phyloP scores from a whole-genome alignment of 108 stramenopile species.

The Cyclotella choctawhatcheeana region DNA sequence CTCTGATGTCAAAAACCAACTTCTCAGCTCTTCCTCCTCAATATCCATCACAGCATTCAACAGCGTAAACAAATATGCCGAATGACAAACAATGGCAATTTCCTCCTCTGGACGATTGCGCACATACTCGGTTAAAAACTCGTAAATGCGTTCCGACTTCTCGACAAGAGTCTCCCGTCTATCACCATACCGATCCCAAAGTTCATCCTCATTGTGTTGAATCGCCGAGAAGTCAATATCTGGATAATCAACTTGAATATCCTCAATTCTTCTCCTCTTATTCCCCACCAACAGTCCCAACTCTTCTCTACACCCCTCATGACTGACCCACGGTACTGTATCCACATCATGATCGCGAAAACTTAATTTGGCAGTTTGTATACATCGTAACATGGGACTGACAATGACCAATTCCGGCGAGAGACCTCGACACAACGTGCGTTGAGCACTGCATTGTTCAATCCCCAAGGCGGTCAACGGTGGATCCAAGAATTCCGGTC shows the following conservation, averaged over 20 bases:
- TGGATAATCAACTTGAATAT: constrained; percentile 55
- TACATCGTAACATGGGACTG: constrained; percentile 55
- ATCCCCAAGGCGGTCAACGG: constrained; percentile 61
- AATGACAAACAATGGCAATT: constrained; percentile 70
- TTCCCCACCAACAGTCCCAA: constrained; percentile 63
- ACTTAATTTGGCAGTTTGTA: constrained; percentile 63
- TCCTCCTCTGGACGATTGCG: constrained; percentile 52
- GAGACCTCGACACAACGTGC: constrained; percentile 21
- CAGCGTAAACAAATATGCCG: constrained; percentile 62
- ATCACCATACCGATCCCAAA: constrained; percentile 40
- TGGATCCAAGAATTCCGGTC: constrained; percentile 64
- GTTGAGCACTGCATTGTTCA: constrained; percentile 43
- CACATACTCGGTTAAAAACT: constrained; percentile 64
- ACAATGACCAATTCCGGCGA: constrained; percentile 63
- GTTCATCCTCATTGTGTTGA: constrained; percentile 55
- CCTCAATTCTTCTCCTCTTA: constrained; percentile 53
- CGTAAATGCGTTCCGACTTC: constrained; percentile 58
- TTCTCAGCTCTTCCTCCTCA: constrained; percentile 42
- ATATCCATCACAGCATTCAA: constrained; percentile 68
- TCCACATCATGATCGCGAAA: constrained; percentile 47
- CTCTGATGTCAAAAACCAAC: constrained; percentile 67
- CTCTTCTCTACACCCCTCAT: constrained; percentile 76
- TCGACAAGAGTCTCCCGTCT: constrained; percentile 42
- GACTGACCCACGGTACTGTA: constrained; percentile 60
- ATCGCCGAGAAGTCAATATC: constrained; percentile 54